Percentiles rank a stretch among this genome's conserved stretches.
Conservation (phyloP, 2,329 filamentous ascomycete species). For the Diaporthe capsici region DNA sequence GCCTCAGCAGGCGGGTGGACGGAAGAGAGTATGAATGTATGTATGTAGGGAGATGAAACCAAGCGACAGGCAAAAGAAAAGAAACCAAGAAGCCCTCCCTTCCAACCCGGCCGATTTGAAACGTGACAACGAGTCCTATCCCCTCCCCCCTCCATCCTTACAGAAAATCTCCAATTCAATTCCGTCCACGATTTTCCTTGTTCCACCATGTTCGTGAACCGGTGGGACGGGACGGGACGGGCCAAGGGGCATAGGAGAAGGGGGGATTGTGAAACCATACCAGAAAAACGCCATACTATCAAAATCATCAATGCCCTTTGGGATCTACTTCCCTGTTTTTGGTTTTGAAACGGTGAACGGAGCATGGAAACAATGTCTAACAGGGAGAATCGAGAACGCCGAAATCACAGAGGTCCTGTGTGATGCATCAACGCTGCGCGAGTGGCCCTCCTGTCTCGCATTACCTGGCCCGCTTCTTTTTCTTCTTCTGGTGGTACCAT, state of each 20-base stretch:
- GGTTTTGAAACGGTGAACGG: neutral
- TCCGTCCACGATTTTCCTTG: neutral
- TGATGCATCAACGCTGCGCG: neutral
- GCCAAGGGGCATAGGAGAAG: neutral
- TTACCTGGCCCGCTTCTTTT: constrained; percentile 36
- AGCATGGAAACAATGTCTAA: neutral
- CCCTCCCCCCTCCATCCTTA: neutral
- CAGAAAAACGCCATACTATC: constrained; percentile 21
- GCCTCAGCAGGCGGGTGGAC: neutral
- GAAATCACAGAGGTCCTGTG: neutral
- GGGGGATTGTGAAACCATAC: neutral
- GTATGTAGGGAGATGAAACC: neutral
- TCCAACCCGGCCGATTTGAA: neutral
- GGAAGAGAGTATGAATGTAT: neutral
- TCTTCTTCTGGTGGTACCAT: constrained; percentile 41
- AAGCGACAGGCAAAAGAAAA: neutral
- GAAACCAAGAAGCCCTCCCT: neutral
- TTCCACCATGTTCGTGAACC: neutral
- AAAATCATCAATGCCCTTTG: constrained; percentile 28
- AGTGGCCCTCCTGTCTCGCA: neutral
- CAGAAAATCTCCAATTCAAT: neutral
- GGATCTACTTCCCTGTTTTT: constrained; percentile 15
- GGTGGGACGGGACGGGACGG: neutral
- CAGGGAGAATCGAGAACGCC: constrained; percentile 11
- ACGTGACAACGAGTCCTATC: neutral